Conservation (phyloP, 1,284 basidiomycete genomes). For the Moesziomyces parantarcticus region DNA sequence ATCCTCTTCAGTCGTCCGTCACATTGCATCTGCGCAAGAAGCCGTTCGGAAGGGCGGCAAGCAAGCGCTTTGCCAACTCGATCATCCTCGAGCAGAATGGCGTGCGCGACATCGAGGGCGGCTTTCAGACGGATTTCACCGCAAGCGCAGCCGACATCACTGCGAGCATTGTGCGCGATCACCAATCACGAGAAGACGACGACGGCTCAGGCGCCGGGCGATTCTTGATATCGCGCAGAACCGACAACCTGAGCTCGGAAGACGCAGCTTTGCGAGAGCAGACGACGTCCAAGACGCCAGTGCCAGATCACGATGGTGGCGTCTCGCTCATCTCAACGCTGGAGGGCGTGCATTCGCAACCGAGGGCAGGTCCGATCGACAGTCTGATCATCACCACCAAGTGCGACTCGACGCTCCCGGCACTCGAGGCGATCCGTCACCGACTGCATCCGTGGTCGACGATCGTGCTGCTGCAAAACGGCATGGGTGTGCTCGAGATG, state of each 20-base stretch:
- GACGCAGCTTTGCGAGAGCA: slow-evolving; percentile 22
- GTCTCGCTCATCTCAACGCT: slow-evolving; percentile 35
- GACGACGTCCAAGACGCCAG: slow-evolving; percentile 14
- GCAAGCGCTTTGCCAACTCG: slow-evolving; percentile 24
- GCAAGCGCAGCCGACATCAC: slow-evolving; percentile 36
- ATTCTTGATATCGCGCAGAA: slow-evolving; percentile 36
- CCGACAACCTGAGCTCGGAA: slow-evolving; percentile 6
- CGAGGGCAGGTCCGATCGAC: slow-evolving; percentile 58
- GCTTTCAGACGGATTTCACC: slow-evolving; percentile 48
- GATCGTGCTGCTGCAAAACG: slow-evolving; percentile 90
- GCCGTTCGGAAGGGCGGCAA: slow-evolving; percentile 22
- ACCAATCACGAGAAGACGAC: slow-evolving; percentile 7
- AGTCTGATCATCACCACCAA: slow-evolving; percentile 84
- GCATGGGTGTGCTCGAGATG: slow-evolving; percentile 86
- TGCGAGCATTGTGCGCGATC: slow-evolving; percentile 26
- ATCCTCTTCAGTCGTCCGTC: slow-evolving; percentile 40
- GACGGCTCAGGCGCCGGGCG: slow-evolving; percentile 6
- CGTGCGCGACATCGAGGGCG: slow-evolving; percentile 42
- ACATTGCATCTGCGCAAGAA: slow-evolving; percentile 54
- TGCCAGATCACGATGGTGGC: slow-evolving; percentile 48
- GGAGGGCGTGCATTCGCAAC: slow-evolving; percentile 22
- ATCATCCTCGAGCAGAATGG: slow-evolving; percentile 54
- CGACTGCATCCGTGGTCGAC: slow-evolving; percentile 79
- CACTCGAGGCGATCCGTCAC: slow-evolving; percentile 75
- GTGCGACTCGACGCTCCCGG: slow-evolving; percentile 75